A percentile compares a stretch with the other conserved stretches of the same genome.
phyloP scores from a whole-genome alignment of 1,139 yeast species.

The Geotrichum siamense region DNA sequence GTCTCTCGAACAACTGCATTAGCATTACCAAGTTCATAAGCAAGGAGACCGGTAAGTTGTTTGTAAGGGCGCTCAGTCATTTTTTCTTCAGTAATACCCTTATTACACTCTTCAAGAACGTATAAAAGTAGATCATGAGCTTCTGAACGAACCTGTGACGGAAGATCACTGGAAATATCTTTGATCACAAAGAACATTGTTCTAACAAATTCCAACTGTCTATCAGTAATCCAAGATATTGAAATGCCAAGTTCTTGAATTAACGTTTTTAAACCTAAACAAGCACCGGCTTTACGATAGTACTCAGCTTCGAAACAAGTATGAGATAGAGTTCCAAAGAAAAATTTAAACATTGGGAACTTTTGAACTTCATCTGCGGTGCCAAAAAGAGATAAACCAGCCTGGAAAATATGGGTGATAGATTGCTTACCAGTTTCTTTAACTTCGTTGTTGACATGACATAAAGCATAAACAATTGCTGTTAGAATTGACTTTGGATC shows the following conservation, averaged over 20 bases:
- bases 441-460: conserved; percentile 67
- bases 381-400: conserved; percentile 65
- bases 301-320: conserved; percentile 86
- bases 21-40: conserved; percentile 87
- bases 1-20: conserved; percentile 75
- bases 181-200: conserved; percentile 84
- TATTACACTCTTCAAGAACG: conserved; percentile 59
- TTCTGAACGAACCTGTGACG: conserved; percentile 62
- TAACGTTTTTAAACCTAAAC: conserved; percentile 70
- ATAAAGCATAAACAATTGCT: conserved; percentile 72
- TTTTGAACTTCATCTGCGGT: conserved; percentile 54
- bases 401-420: conserved; percentile 52
- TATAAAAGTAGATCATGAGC: conserved; percentile 63
- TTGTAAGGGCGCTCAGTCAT: conserved; percentile 64
- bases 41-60: conserved; percentile 76
- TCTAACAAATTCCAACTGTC: conserved; percentile 79
- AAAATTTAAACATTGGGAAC: conserved; percentile 66
- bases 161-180: conserved; percentile 87
- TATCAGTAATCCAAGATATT: conserved; percentile 59
- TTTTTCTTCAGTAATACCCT: conserved; percentile 50
- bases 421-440: conserved; percentile 65
- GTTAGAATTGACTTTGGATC: conserved; percentile 65
- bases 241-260: conserved; percentile 64
- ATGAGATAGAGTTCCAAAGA: conserved; percentile 80
- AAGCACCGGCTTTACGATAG: conserved; percentile 82